Conservation (phyloP, 805 yeast species). For the Hanseniaspora jakobsenii region DNA sequence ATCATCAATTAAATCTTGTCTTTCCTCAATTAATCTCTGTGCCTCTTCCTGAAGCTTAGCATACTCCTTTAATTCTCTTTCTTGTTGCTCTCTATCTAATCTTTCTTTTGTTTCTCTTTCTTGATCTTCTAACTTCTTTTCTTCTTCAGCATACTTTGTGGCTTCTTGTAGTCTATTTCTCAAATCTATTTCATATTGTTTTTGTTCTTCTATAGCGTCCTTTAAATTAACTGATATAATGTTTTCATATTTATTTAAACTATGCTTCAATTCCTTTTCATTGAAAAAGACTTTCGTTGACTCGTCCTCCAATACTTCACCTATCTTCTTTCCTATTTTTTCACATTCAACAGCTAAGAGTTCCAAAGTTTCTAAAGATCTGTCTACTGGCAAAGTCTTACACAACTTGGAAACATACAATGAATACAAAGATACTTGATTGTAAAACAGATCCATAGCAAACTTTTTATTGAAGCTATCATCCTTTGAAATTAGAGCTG, state of each 20-base stretch:
- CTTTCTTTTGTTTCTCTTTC: constrained; percentile 35
- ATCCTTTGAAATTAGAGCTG: constrained; percentile 25
- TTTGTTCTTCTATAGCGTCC: constrained; percentile 59
- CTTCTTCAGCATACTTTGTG: constrained; percentile 41
- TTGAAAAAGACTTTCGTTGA: constrained; percentile 32
- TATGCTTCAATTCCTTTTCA: constrained; percentile 63
- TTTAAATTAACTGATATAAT: constrained; percentile 63
- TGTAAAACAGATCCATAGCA: constrained; percentile 49
- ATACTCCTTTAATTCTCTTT: constrained; percentile 41
- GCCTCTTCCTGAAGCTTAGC: constrained; percentile 45
- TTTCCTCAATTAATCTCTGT: constrained; percentile 44
- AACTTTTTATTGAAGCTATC: constrained; percentile 28
- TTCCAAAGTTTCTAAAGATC: constrained; percentile 52
- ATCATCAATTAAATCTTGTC: constrained; percentile 34
- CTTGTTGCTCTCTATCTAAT: constrained; percentile 34
- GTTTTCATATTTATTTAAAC: constrained; percentile 74
- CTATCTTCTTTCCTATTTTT: constrained; percentile 48
- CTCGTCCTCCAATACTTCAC: constrained; percentile 43
- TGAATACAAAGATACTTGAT: constrained; percentile 70
- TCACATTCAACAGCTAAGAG: constrained; percentile 44
- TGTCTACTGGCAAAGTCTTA: constrained; percentile 45
- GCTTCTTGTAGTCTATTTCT: constrained; percentile 62
- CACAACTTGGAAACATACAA: constrained; percentile 76
- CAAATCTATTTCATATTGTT: constrained; percentile 46
- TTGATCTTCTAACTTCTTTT: constrained; percentile 36